Conservation (phyloP, 345 rosid species). For the Punica granatum region DNA sequence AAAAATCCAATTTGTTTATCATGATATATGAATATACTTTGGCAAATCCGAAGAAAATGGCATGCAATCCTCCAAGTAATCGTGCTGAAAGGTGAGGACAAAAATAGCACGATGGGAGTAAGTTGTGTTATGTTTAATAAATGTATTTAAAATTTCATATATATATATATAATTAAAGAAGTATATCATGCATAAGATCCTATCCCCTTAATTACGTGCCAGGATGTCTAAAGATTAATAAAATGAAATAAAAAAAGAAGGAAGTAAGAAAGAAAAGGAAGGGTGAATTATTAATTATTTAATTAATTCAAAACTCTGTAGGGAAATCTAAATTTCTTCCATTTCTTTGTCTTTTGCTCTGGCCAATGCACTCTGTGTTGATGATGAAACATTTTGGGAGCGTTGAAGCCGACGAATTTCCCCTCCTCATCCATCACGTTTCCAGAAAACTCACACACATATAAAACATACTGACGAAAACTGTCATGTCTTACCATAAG, state of each 20-base stretch:
- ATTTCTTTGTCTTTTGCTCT: background rate
- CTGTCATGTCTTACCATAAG: no score
- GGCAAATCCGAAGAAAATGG: background rate
- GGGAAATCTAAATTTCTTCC: background rate
- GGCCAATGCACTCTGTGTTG: background rate
- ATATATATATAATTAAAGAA: background rate
- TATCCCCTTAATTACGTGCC: conserved; percentile 3
- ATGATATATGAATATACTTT: background rate
- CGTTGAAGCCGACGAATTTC: conserved; percentile 4
- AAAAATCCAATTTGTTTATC: background rate
- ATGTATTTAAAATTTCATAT: background rate
- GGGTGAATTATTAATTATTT: no score
- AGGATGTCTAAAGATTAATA: background rate
- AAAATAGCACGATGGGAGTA: background rate
- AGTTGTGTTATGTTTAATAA: background rate
- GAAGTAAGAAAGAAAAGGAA: background rate
- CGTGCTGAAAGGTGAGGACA: background rate
- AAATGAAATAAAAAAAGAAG: background rate
- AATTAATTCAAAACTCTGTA: background rate
- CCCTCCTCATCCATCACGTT: background rate
- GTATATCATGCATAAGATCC: background rate
- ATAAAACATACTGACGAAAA: no score
- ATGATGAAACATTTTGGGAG: conserved; percentile 2
- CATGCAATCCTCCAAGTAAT: background rate
- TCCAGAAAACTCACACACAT: background rate